Base-by-base conservation (phyloP, 371 early-diverging fungal genomes). In the Mucor sp. region DNA sequence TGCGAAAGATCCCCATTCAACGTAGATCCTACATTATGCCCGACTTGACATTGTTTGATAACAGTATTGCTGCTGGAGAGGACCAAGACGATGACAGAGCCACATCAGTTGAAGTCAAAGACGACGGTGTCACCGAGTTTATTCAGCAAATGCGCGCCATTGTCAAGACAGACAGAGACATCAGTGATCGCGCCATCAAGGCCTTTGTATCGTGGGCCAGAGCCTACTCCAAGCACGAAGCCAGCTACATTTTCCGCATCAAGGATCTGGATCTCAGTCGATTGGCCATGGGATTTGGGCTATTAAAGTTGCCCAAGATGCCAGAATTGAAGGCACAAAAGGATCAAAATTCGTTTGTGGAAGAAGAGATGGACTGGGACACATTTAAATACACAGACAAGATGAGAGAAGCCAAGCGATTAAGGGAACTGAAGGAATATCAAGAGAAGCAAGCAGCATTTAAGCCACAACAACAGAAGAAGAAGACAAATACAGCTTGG, bases 151-250 rank as follows among this genome's bases (percentile, higher is more conserved):
- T 93, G 39, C 80, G 87, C 23, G 64, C 76, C 23, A 76, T 89
- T 41, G 85, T 86, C 21, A 82, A 78, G 56, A 80, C 82, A 21
- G 95, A 95, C 69, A 83, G 95, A 41, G 93, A 93, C 61, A 66
- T 93, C 35, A 77, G 88, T 70, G 94, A 92, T 58, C 70, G 88
- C 72, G 86, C 93, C 23, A 84, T 90, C n/a, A 82, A 85, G 70
- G 97, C 97, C 0, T 98, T 96, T 78, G 96, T 96, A 4, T 92
- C 94, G 1, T 98, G 89, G 79, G 88, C 94, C 19, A 88, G 95
- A 57, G 80, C 93, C 15, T 98, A 98, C 71, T 85, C 90, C 3
- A 96, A 97, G 66, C 98, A 98, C 75, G 95, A 97, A 67, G 95
- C 96, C 5, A 86, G 77, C 35, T 96, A 89, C 74, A 98, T 98